A percentile compares a stretch with the other conserved stretches of the same genome.
Evolutionary conservation across 2,329 filamentous ascomycete genomes (phyloP).

Genomic region (Pochonia chlamydosporia): DNA sequence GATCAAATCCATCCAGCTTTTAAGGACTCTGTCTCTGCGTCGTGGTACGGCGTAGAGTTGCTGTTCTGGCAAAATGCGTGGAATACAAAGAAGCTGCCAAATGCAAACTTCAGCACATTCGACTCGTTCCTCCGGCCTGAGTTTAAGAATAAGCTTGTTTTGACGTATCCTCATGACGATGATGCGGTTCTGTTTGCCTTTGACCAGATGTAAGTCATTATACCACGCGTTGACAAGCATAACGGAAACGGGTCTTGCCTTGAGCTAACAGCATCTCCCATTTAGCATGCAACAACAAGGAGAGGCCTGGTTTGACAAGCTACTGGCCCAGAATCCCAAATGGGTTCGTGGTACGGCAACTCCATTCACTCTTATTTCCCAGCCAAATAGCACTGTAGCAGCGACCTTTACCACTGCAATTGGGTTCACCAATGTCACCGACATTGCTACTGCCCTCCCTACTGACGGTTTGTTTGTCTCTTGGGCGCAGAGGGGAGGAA

Average conservation of each 20-base stretch:
- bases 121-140: conserved; percentile 39
- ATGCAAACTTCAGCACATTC: conserved; percentile 29
- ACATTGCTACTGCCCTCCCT: conserved; percentile 23
- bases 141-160: conserved; percentile 46
- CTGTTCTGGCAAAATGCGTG: conserved; percentile 31
- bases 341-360: conserved; percentile 48
- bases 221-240: too few relatives aligned
- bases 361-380: conserved; percentile 27
- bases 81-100: conserved; percentile 28
- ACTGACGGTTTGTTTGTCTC: conserved; percentile 34
- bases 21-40: conserved; percentile 34
- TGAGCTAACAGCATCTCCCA: too few relatives aligned
- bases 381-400: conserved; percentile 22
- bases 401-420: conserved; percentile 27
- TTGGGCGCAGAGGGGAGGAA: conserved; percentile 44
- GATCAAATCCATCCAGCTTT: conserved; percentile 34
- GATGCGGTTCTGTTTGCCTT: conserved; percentile 48
- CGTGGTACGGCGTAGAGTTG: conserved; percentile 35
- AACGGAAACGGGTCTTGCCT: too few relatives aligned
- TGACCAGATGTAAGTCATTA: conserved; percentile 35
- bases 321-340: conserved; percentile 41
- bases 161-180: conserved; percentile 54
- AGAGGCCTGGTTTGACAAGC: conserved; percentile 37
- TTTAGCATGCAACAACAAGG: conserved; percentile 33
- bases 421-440: conserved; percentile 11